A percentile compares a stretch with the other conserved stretches of the same genome.
These are phyloP conservation scores for Phytophthora crassamura DNA, from an alignment of 352 stramenopile species.

Conservation along the genomic window DNA sequence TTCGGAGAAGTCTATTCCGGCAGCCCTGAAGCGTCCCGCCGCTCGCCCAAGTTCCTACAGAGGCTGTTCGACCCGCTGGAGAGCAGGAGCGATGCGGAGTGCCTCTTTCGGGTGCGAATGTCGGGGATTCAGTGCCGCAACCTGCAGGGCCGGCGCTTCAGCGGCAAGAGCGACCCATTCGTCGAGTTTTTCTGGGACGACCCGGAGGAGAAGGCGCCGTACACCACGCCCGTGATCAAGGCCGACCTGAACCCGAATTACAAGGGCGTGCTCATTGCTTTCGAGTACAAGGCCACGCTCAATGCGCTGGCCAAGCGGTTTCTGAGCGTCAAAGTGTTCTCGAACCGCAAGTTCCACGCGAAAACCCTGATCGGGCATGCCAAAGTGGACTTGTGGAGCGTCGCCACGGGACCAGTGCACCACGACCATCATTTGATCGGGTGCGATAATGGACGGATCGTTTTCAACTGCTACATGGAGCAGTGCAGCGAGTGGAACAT, in stretches of 20 bases:
- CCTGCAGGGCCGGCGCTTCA: conserved; percentile 78
- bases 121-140: conserved; percentile 91
- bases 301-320: conserved; percentile 62
- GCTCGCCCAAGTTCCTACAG: conserved; percentile 72
- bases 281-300: conserved; percentile 85
- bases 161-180: conserved; percentile 87
- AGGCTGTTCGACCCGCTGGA: conserved; percentile 75
- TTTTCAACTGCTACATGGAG: conserved; percentile 94
- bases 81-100: conserved; percentile 63
- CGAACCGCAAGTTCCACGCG: conserved; percentile 78
- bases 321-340: conserved; percentile 84
- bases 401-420: conserved; percentile 87
- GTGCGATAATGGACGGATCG: conserved; percentile 87
- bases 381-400: conserved; percentile 81
- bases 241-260: conserved; percentile 89
- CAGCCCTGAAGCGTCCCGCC: conserved; percentile 39
- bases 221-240: conserved; percentile 86
- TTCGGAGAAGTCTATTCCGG: conserved; percentile 74
- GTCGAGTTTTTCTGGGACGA: conserved; percentile 91
- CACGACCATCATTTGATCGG: conserved; percentile 88
- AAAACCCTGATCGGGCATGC: conserved; percentile 82
- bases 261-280: conserved; percentile 86
- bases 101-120: conserved; percentile 85
- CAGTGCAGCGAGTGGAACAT: conserved; percentile 92
- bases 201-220: conserved; percentile 67